Conservation (phyloP, 805 yeast species). For the Candida andamanensis region DNA sequence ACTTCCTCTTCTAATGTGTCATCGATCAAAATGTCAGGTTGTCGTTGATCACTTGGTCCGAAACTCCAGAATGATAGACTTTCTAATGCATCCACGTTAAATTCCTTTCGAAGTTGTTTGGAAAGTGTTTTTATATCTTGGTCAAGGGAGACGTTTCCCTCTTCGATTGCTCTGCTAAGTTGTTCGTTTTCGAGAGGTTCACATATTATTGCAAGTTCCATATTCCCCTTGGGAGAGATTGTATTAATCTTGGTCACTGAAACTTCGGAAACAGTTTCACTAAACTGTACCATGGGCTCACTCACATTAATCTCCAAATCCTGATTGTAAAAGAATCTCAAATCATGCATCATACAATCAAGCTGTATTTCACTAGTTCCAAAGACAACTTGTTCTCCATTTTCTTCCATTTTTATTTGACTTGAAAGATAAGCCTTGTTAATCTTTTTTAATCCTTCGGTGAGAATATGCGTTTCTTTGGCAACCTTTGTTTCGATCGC, state of each 20-base stretch:
- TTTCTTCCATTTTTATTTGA: slow-evolving; percentile 71
- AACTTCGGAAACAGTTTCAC: slow-evolving; percentile 67
- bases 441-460: slow-evolving; percentile 57
- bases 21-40: slow-evolving; percentile 55
- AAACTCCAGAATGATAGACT: slow-evolving; percentile 80
- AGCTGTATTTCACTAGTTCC: slow-evolving; percentile 87
- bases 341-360: slow-evolving; percentile 77
- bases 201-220: slow-evolving; percentile 63
- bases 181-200: slow-evolving; percentile 58
- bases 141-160: slow-evolving; percentile 35
- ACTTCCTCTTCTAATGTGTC: slow-evolving; percentile 72
- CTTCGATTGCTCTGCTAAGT: slow-evolving; percentile 53
- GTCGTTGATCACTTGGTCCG: slow-evolving; percentile 39
- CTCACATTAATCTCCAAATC: slow-evolving; percentile 74
- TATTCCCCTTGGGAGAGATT: slow-evolving; percentile 50
- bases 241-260: slow-evolving; percentile 65
- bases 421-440: slow-evolving; percentile 58
- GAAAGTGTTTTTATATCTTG: slow-evolving; percentile 43
- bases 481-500: slow-evolving; percentile 82
- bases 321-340: slow-evolving; percentile 55
- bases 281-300: slow-evolving; percentile 73
- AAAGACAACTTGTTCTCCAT: slow-evolving; percentile 76
- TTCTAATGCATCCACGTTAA: slow-evolving; percentile 79
- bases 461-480: slow-evolving; percentile 66
- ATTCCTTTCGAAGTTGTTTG: slow-evolving; percentile 49